Evolutionary conservation across 2,329 filamentous ascomycete species (phyloP).

Genomic region (Neonectria hederae): DNA sequence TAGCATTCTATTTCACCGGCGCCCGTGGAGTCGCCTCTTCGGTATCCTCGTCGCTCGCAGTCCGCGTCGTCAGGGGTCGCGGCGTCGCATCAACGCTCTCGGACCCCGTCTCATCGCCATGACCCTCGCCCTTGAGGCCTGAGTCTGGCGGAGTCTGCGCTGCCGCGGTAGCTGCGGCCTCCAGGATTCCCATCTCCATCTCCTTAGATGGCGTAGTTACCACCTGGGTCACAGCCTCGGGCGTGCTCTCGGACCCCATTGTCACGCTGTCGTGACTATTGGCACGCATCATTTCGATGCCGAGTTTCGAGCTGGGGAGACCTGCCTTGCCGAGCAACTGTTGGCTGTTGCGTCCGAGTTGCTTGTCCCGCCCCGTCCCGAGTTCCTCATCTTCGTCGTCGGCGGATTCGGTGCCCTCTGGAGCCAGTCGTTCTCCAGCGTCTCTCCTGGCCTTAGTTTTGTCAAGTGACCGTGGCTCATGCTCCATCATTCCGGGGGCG

Average conservation of each 20-base stretch:
- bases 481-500: slow-evolving; percentile 70
- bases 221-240: slow-evolving; percentile 63
- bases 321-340: slow-evolving; percentile 57
- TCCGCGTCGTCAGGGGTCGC: slow-evolving; percentile 45
- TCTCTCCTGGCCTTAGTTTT: slow-evolving; percentile 79
- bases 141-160: slow-evolving; percentile 40
- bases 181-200: slow-evolving; percentile 45
- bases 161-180: slow-evolving; percentile 23
- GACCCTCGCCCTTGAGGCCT: slow-evolving; percentile 23
- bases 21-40: slow-evolving; percentile 56
- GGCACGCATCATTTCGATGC: slow-evolving; percentile 97
- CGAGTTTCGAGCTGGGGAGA: slow-evolving; percentile 85
- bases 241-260: slow-evolving; percentile 59
- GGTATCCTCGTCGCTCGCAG: slow-evolving; percentile 27
- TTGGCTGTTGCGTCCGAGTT: slow-evolving; percentile 58
- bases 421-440: slow-evolving; percentile 74
- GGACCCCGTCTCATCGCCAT: slow-evolving; percentile 17
- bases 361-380: slow-evolving; percentile 59
- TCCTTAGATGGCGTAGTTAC: slow-evolving; percentile 60
- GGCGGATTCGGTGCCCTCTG: slow-evolving; percentile 84
- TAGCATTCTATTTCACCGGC: slow-evolving; percentile 34
- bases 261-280: slow-evolving; percentile 89
- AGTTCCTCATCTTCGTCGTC: slow-evolving; percentile 96
- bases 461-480: slow-evolving; percentile 71
- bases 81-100: slow-evolving; percentile 56